phyloP scores from a whole-genome alignment of 768 basidiomycete genomes.

The Calocybe indica region DNA sequence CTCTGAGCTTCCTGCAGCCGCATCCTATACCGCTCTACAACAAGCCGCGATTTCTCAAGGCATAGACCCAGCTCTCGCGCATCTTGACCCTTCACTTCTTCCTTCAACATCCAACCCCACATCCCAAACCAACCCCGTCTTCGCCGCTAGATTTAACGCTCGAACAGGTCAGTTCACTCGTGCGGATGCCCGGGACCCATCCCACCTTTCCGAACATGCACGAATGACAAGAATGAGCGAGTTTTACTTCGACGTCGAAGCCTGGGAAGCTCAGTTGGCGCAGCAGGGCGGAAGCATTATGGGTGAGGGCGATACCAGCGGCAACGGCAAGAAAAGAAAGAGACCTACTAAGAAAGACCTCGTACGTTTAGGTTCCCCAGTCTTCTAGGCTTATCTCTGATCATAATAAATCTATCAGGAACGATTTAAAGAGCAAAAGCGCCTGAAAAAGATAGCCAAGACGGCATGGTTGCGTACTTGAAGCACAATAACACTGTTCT shows the following conservation, averaged over 20 bases:
- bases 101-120: constrained; percentile 19
- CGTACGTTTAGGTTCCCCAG: constrained; percentile 37
- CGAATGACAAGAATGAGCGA: constrained; percentile 82
- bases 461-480: constrained; percentile 77
- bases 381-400: constrained; percentile 1
- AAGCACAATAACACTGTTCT: too few species aligned
- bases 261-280: constrained; percentile 71
- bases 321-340: constrained; percentile 68
- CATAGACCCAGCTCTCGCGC: constrained; percentile 77
- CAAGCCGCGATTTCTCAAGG: constrained; percentile 72
- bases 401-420: constrained; percentile 41
- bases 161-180: constrained; percentile 74
- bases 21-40: constrained; percentile 45
- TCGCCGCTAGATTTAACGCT: constrained; percentile 74
- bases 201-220: constrained; percentile 76
- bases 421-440: constrained; percentile 80
- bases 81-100: constrained; percentile 73
- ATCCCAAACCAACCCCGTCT: constrained; percentile 32
- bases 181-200: constrained; percentile 61
- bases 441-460: constrained; percentile 78
- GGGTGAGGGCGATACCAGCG: constrained; percentile 35
- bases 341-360: constrained; percentile 78
- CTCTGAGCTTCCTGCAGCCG: constrained; percentile 19
- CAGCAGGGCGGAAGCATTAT: constrained; percentile 30
- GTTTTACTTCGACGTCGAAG: constrained; percentile 81